Conservation (phyloP, 2,329 filamentous ascomycete genomes). For the Trichoderma polysporum region DNA sequence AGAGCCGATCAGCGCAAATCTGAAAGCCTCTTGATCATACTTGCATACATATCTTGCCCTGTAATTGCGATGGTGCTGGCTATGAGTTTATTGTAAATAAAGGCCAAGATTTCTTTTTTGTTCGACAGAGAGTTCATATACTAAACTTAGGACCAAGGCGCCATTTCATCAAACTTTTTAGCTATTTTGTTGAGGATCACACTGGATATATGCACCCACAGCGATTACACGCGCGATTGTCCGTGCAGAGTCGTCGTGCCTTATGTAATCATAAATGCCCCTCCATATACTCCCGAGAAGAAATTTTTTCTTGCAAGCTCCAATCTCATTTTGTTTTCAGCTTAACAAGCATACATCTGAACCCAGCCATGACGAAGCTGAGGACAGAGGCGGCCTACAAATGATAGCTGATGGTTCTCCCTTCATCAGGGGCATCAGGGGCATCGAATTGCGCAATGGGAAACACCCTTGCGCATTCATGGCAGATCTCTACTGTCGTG, state of each 20-base stretch:
- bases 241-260: not conserved
- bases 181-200: not conserved
- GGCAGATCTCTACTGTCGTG: not conserved
- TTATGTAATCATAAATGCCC: conserved; percentile 15
- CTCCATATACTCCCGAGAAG: not conserved
- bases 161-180: not conserved
- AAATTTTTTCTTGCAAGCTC: not conserved
- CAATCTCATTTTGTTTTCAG: conserved; percentile 12
- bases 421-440: not conserved
- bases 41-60: not conserved
- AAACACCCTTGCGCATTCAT: not conserved
- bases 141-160: too few relatives aligned
- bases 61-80: too few relatives aligned
- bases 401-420: not conserved
- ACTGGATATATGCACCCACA: not conserved
- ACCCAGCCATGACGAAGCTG: not conserved
- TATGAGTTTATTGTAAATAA: too few relatives aligned
- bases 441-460: not conserved
- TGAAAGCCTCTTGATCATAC: not conserved
- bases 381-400: not conserved
- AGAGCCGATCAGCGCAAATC: conserved; percentile 2
- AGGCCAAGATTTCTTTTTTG: too few relatives aligned
- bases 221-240: too few relatives aligned
- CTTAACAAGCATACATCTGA: not conserved
- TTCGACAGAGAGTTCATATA: too few relatives aligned